These are phyloP conservation scores for Bipolaris bicolor DNA, from an alignment of 2,329 filamentous ascomycete genomes.

Conservation along the genomic window DNA sequence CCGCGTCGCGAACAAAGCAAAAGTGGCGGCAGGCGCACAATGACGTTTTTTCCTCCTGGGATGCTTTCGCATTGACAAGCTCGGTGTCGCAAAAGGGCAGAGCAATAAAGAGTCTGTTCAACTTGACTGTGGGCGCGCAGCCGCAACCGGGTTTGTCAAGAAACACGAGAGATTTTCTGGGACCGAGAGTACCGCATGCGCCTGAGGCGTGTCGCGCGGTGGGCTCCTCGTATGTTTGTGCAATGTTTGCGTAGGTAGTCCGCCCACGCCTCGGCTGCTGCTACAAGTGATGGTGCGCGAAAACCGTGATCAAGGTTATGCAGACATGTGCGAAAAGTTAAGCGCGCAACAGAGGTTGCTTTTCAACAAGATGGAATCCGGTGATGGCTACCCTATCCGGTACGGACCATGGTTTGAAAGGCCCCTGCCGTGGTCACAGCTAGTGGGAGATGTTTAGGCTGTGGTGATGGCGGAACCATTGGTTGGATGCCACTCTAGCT, in stretches of 20 bases:
- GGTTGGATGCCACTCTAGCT: conserved; percentile 10
- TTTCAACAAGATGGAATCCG: conserved; percentile 11
- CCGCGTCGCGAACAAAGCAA: conserved; percentile 10
- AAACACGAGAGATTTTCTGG: conserved; percentile 13
- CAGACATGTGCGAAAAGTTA: conserved; percentile 3
- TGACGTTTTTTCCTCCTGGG: conserved; percentile 3
- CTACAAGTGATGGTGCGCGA: conserved; percentile 6
- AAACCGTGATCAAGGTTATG: conserved; percentile 7
- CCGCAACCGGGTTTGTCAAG: conserved; percentile 16
- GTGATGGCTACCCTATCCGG: conserved; percentile 16
- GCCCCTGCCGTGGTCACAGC: conserved; percentile 6
- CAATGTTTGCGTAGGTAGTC: conserved; percentile 25
- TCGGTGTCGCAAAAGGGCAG: conserved; percentile 10
- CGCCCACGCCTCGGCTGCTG: conserved; percentile 16
- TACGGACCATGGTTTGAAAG: conserved; percentile 25
- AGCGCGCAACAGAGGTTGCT: conserved; percentile 5
- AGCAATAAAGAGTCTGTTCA: neutral
- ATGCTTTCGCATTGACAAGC: neutral
- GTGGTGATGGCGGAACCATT: conserved; percentile 6
- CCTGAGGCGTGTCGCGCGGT: conserved; percentile 9
- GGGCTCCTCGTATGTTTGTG: conserved; percentile 7
- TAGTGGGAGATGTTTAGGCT: conserved; percentile 7
- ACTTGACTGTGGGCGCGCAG: conserved; percentile 11
- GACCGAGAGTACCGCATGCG: conserved; percentile 13
- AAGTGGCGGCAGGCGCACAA: conserved; percentile 4